A percentile compares a stretch with the other conserved stretches of the same genome.
Conservation (phyloP, 73 alveolate species). For the Uronychia setigera region DNA sequence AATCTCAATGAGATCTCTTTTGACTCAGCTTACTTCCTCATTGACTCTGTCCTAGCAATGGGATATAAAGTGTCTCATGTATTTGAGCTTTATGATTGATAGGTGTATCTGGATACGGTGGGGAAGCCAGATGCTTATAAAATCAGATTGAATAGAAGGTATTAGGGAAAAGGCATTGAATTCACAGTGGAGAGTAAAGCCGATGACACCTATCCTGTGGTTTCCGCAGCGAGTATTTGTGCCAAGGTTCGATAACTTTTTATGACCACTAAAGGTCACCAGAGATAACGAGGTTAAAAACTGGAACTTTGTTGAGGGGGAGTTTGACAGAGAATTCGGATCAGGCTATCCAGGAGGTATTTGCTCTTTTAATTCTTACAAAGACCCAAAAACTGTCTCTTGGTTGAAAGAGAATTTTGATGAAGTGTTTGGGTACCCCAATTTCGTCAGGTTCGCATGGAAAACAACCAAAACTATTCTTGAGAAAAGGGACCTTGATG, state of each 20-base stretch:
- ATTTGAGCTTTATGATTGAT: not conserved
- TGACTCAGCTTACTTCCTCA: constrained; percentile 86
- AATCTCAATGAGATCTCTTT: constrained; percentile 90
- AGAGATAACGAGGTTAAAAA: constrained; percentile 81
- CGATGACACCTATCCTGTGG: constrained; percentile 90
- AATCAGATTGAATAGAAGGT: constrained; percentile 37
- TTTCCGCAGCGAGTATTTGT: constrained; percentile 96
- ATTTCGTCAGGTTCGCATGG: constrained; percentile 97
- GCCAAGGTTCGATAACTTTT: constrained; percentile 80
- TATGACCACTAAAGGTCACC: constrained; percentile 53
- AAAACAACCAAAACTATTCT: no score
- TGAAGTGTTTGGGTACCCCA: constrained; percentile 94
- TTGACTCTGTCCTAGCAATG: constrained; percentile 62
- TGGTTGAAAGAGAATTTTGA: constrained; percentile 88
- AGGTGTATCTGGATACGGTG: constrained; percentile 93
- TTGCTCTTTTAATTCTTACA: not conserved
- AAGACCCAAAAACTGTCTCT: constrained; percentile 81
- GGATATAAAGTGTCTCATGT: constrained; percentile 66
- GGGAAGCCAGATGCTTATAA: constrained; percentile 91
- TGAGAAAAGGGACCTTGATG: no score
- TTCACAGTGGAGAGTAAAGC: constrained; percentile 95
- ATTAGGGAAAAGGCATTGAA: constrained; percentile 50
- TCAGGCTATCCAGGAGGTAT: constrained; percentile 92
- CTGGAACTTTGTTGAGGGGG: constrained; percentile 61
- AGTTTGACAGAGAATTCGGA: constrained; percentile 78